These are phyloP conservation scores for Ustilago loliicola DNA, from an alignment of 1,284 basidiomycete genomes.

Conservation along the genomic window DNA sequence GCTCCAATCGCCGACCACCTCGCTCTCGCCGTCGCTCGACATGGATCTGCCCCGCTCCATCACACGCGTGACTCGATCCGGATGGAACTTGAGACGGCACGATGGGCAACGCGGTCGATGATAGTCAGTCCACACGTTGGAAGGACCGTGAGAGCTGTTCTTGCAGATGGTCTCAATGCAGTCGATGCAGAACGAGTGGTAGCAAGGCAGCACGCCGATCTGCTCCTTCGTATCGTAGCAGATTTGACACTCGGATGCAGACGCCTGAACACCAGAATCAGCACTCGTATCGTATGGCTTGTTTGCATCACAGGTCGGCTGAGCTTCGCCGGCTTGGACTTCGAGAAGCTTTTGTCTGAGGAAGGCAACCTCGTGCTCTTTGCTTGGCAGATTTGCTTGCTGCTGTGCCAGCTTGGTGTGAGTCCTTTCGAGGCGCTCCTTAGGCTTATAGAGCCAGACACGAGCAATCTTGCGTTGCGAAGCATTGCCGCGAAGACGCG, in stretches of 20 bases:
- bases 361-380: slow-evolving; percentile 52
- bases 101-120: slow-evolving; percentile 27
- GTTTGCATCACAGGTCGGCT: slow-evolving; percentile 72
- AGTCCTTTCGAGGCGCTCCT: slow-evolving; percentile 43
- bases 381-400: slow-evolving; percentile 19
- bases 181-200: slow-evolving; percentile 55
- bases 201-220: slow-evolving; percentile 53
- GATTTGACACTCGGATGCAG: slow-evolving; percentile 41
- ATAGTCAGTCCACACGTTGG: not conserved
- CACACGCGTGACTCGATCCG: slow-evolving; percentile 39
- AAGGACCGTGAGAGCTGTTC: slow-evolving; percentile 2
- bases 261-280: slow-evolving; percentile 62
- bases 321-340: slow-evolving; percentile 73
- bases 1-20: slow-evolving; percentile 50
- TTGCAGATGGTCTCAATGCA: slow-evolving; percentile 48
- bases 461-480: slow-evolving; percentile 36
- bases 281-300: slow-evolving; percentile 82
- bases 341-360: slow-evolving; percentile 37
- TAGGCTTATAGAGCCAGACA: slow-evolving; percentile 53
- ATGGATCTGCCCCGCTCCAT: slow-evolving; percentile 36
- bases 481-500: slow-evolving; percentile 49
- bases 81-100: slow-evolving; percentile 40
- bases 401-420: slow-evolving; percentile 11
- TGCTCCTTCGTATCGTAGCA: slow-evolving; percentile 45
- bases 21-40: slow-evolving; percentile 14